Base-by-base conservation (phyloP, 2,329 filamentous ascomycete species). In the Fusarium vanettenii region DNA sequence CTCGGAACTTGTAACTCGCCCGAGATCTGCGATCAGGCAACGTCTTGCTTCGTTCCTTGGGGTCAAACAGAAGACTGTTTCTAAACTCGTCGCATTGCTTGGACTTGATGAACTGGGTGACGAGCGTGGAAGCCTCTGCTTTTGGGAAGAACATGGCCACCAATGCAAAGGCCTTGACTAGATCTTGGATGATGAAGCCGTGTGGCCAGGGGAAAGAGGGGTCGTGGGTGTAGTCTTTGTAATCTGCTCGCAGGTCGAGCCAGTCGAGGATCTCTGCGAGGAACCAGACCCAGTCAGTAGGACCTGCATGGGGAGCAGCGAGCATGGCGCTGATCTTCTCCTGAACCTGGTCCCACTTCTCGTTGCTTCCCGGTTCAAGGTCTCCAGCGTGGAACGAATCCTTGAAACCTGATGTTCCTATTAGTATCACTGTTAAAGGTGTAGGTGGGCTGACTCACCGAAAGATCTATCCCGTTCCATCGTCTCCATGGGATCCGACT, bases 101-200 rank as follows among this genome's bases (percentile, higher is more conserved):
- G 1, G 73, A 79, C 8, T 72, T 60, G 2, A 80, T 13, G 22
- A 76, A 78, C 61, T 62, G 62, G 6, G 73, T 79, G 2, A 76
- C 71, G 0, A 69, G 27, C 3, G 39, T 50, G 1, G 78, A 66
- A 0, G 41, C 39, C 1, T 71, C 59, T 1, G 50, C 37, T 0
- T 70, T 67, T 1, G 79, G 79, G 41, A 81, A 80, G 69, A 81
- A 81, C 75, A 81, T 80, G 22, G 77, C 78, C 43, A 78, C 61
- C 20, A 55, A 50, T 7, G 67, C 61, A 63, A 80, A 81, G 0
- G 79, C 79, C 11, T 59, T 62, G 0, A 80, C 73, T 14, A 81
- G 25, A 22, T 80, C 79, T 13, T 79, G 73, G 2, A 70, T 31
- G 20, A 81, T 73, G 29, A 81, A 81, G 5, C 60, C 50, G 43